phyloP scores from a whole-genome alignment of 2,329 filamentous ascomycete species.

The Xylariales sp. region DNA sequence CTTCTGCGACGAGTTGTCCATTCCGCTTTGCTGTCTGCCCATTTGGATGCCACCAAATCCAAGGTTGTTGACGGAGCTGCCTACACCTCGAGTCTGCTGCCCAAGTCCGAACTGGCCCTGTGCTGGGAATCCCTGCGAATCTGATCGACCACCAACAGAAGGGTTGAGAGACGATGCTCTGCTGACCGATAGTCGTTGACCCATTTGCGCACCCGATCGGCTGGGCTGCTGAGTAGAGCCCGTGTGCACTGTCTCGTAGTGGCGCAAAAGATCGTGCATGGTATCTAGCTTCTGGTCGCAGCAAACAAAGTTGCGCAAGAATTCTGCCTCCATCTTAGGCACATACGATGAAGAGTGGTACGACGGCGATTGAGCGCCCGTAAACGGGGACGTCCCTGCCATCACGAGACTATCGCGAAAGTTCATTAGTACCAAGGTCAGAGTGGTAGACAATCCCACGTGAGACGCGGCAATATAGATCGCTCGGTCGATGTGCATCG shows the following conservation, averaged over 20 bases:
- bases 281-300: slow-evolving; percentile 87
- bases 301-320: slow-evolving; percentile 96
- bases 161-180: slow-evolving; percentile 19
- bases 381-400: slow-evolving; percentile 92
- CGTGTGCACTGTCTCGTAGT: slow-evolving; percentile 94
- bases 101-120: slow-evolving; percentile 21
- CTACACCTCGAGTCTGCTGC: slow-evolving; percentile 19
- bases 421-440: slow-evolving; percentile 3
- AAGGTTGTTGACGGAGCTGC: slow-evolving; percentile 14
- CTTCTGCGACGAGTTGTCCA: slow-evolving; percentile 29
- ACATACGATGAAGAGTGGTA: slow-evolving; percentile 96
- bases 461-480: too few relatives aligned
- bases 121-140: slow-evolving; percentile 21
- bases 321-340: slow-evolving; percentile 93
- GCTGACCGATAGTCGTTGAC: slow-evolving; percentile 24
- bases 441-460: too few relatives aligned
- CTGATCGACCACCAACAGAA: slow-evolving; percentile 19
- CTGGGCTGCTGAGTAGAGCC: slow-evolving; percentile 40
- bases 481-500: too few relatives aligned
- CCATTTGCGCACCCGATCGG: slow-evolving; percentile 21
- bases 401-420: slow-evolving; percentile 73
- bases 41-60: slow-evolving; percentile 31
- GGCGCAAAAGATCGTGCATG: slow-evolving; percentile 89
- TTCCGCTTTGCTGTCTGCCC: slow-evolving; percentile 27
- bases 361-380: slow-evolving; percentile 76